Base-by-base conservation (phyloP, 2,329 filamentous ascomycete genomes). In the Epichloe baconii region DNA sequence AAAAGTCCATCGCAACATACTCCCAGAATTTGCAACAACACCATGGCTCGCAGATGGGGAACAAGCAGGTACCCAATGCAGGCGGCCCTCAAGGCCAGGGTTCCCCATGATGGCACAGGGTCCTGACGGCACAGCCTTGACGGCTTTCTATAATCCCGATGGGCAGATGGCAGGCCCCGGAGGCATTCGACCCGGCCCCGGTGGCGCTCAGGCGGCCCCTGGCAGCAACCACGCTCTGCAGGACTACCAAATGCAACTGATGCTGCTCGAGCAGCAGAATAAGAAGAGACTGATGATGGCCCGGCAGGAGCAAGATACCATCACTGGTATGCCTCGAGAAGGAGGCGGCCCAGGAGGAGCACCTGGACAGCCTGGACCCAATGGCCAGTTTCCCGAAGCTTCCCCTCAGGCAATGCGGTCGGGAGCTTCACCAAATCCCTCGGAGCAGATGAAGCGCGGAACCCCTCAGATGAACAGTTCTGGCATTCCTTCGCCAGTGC, bases 191-290 rank as follows among this genome's bases (percentile, higher is more conserved):
- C 67, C 70, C 36, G 75, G 69, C 41, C 70, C 73, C 31, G 73
- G 69, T 40, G 72, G 67, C 52, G 68, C 66, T 36, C 74, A 74
- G 56, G 69, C 68, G 15, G 73, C 68, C 55, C 75, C 66, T 14
- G 67, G 67, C 36, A 85, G 83, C 67, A 91, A 88, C 64, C 86
- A 90, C 64, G 86, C 86, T 21, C 74, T 91, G 44, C 86, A 90
- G 66, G 86, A 93, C 65, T 91, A 91, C 61, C 86, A 91, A 70
- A 90, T 90, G 86, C 86, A 91, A 65, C 70, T 91, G 63, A 91
- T 90, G 86, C 70, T 90, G 47, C 76, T 91, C 15, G 86, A 91
- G 68, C 86, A 90, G 67, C 86, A 91, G 68, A 91, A 91, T 61
- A 91, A 90, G 74, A 90, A 89, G 68, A 76, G 86, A 17, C 74